Evolutionary conservation across 345 rosid species (phyloP).

Genomic region (Gossypium mustelinum): DNA sequence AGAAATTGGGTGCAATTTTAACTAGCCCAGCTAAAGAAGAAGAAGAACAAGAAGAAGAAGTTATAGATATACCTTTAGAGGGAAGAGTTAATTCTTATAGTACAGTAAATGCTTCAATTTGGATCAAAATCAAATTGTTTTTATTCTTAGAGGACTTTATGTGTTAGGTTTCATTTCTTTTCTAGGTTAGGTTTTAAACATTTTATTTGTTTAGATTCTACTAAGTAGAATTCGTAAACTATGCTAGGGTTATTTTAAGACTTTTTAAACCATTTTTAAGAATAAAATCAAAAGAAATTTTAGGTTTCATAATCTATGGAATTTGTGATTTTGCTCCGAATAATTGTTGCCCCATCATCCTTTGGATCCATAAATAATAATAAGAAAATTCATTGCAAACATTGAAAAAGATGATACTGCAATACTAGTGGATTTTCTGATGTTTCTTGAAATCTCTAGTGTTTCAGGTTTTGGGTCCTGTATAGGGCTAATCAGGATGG

Average conservation of each 20-base stretch:
- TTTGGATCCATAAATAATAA: neutral
- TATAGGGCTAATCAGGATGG: constrained; percentile 96
- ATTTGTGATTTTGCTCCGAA: neutral
- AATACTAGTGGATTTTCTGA: neutral
- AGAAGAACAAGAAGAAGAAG: neutral
- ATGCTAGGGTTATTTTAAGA: no score
- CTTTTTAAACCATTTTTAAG: no score
- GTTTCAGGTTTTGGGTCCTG: constrained; percentile 84
- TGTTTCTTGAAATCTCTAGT: constrained; percentile 8
- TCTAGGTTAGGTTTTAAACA: no score
- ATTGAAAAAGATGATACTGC: neutral
- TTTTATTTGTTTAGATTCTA: no score
- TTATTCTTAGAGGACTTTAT: neutral
- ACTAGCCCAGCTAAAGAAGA: neutral
- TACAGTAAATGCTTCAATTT: neutral
- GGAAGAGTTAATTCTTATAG: neutral
- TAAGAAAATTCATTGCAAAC: neutral
- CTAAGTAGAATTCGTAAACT: no score
- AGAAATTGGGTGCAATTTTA: neutral
- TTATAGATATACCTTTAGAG: neutral
- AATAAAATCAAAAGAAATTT: no score
- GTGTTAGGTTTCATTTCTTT: neutral
- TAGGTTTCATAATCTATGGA: neutral
- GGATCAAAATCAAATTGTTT: neutral
- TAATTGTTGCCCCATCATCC: neutral